Conservation (phyloP, 108 stramenopile species). For the Conticribra guillardii region DNA sequence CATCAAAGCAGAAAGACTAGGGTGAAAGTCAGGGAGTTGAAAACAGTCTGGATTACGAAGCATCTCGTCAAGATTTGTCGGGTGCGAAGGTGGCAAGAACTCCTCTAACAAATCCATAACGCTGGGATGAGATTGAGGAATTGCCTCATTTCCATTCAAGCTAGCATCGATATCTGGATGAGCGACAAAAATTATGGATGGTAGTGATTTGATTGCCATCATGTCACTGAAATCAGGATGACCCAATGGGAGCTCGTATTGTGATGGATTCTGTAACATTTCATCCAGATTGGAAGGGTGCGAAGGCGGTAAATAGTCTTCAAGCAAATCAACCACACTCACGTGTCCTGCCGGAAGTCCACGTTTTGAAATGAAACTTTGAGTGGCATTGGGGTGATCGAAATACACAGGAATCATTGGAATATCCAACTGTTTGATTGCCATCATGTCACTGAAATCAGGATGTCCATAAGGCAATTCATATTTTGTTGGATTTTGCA, state of each 20-base stretch:
- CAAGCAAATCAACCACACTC: not conserved
- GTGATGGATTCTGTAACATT: not conserved
- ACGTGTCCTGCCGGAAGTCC: not conserved
- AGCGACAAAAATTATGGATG: not conserved
- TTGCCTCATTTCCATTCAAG: not conserved
- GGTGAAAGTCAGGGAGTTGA: slow-evolving; percentile 15
- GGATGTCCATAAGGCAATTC: not conserved
- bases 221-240: not conserved
- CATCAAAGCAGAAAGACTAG: slow-evolving; percentile 8
- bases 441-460: not conserved
- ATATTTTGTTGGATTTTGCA: not conserved
- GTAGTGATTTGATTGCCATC: not conserved
- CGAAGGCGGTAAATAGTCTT: not conserved
- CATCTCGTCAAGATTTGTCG: slow-evolving; percentile 15
- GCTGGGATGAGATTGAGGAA: not conserved
- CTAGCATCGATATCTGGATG: not conserved
- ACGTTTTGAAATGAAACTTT: not conserved
- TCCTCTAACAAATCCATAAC: not conserved
- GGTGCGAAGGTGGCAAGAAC: slow-evolving; percentile 10
- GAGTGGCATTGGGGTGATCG: not conserved
- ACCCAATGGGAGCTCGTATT: not conserved
- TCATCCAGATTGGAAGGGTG: not conserved
- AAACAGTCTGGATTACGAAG: slow-evolving; percentile 1
- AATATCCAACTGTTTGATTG: not conserved
- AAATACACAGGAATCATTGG: not conserved